Evolutionary conservation across 106 monocot species (phyloP), one percentile per base, ranked within the genome.

Genomic region (Dactylorhiza incarnata): DNA sequence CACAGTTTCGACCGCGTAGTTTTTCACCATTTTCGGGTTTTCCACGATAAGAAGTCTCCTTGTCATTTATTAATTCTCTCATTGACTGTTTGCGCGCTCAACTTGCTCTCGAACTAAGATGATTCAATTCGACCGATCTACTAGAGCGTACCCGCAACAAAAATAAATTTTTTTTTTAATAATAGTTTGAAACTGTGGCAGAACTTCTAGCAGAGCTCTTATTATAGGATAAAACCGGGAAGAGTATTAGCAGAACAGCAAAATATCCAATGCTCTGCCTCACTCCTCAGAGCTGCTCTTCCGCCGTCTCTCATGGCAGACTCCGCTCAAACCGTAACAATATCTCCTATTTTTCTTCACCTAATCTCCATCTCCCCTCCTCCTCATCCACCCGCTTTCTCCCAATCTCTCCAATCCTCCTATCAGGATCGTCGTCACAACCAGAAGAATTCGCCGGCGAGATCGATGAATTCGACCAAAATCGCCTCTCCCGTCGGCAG

Each of bases 401-500:
- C 44, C 7, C 55, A 77, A 24, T 73, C 54, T 61, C 65, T 43
- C 45, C 73, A 50, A 44, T 15, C 61, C 76, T 11, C 48, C 22
- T 45, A 61, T 6, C 24, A 23, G 19, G 11, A 48, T 66, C 43
- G 52, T 10, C 75, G 54, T 22, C 49, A 7, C 11, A 44, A 3
- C 26, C 72, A 19, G 19, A 66, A 22, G 71, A 78, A 43, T 19
- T 17, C 58, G 43, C 54, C 5, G 5, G 2, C 17, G 45, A 26
- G 13, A 6, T 15, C 22, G 47, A 71, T 19, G 59, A 72, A 48
- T 6, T 19, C 6, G 66, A 37, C 48, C 43, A 26, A 55, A 55
- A 69, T n/a, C 11, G 12, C 22, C 52, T 75, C 72, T 76, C 79
- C 17, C 90, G 90, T 9, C 87, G 69, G 56, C 87, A 90, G 63